Conservation (phyloP, 805 yeast genomes). For the Blastobotrys terrestris region DNA sequence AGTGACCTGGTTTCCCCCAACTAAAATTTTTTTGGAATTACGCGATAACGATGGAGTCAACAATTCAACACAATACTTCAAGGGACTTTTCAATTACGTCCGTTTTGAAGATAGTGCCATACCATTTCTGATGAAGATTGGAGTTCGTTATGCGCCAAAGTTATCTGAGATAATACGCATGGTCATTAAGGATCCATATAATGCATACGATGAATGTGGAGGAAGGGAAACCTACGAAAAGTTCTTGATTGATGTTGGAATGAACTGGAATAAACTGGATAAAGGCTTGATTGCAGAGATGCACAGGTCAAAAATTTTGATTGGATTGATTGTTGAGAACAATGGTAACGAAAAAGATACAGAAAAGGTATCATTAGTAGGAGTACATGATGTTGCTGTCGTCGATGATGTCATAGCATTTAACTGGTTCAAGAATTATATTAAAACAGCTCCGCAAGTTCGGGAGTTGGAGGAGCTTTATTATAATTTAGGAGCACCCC, state of each 20-base stretch:
- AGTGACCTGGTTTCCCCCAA: slow-evolving; percentile 18
- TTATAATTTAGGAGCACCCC: slow-evolving; percentile 25
- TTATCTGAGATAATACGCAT: slow-evolving; percentile 26
- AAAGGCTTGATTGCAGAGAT: slow-evolving; percentile 19
- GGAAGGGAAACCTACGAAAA: slow-evolving; percentile 20
- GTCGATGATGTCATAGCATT: slow-evolving; percentile 33
- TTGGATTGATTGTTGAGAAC: slow-evolving; percentile 23
- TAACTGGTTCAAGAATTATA: slow-evolving; percentile 29
- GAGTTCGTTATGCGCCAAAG: slow-evolving; percentile 31
- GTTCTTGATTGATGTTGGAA: slow-evolving; percentile 19
- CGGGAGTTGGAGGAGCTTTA: slow-evolving; percentile 28
- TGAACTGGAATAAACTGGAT: slow-evolving; percentile 18
- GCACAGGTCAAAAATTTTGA: slow-evolving; percentile 25
- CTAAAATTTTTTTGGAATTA: slow-evolving; percentile 20
- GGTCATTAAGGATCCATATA: slow-evolving; percentile 23
- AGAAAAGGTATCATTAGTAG: slow-evolving; percentile 20
- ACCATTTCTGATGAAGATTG: slow-evolving; percentile 29
- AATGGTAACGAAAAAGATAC: slow-evolving; percentile 14
- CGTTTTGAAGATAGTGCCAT: slow-evolving; percentile 18
- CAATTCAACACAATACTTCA: slow-evolving; percentile 16
- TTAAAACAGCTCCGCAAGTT: slow-evolving; percentile 33
- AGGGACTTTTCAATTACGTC: slow-evolving; percentile 26
- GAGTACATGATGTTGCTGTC: slow-evolving; percentile 27
- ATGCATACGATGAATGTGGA: slow-evolving; percentile 23
- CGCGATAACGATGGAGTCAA: slow-evolving; percentile 5